phyloP scores from a whole-genome alignment of 805 yeast genomes.

The Ogataea methanolica region DNA sequence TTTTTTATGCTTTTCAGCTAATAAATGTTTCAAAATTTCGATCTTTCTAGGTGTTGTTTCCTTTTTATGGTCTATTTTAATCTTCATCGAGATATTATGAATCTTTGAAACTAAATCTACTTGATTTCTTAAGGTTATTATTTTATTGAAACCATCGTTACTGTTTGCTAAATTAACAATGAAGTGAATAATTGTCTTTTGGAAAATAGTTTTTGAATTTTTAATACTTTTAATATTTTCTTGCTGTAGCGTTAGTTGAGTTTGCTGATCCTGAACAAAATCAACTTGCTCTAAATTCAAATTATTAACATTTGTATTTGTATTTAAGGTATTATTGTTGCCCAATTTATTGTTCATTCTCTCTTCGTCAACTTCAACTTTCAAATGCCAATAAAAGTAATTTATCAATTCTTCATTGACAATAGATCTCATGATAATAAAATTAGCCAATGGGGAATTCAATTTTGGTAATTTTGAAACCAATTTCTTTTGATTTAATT shows the following conservation, averaged over 20 bases:
- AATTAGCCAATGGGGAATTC: conserved; percentile 63
- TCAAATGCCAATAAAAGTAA: conserved; percentile 86
- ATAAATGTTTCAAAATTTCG: conserved; percentile 57
- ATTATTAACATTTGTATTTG: background rate
- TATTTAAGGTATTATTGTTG: background rate
- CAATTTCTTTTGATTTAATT: conserved; percentile 6
- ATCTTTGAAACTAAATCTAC: conserved; percentile 63
- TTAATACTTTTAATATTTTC: conserved; percentile 2
- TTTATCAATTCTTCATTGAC: conserved; percentile 67
- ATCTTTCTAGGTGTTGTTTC: conserved; percentile 77
- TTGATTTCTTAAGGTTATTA: conserved; percentile 40
- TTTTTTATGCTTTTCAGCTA: conserved; percentile 47
- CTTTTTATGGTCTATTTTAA: conserved; percentile 52
- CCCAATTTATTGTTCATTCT: conserved; percentile 18
- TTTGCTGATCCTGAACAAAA: conserved; percentile 7
- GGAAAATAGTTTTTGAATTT: conserved; percentile 18
- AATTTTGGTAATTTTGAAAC: conserved; percentile 19
- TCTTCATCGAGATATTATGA: conserved; percentile 56
- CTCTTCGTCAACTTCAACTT: conserved; percentile 78
- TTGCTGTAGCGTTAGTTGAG: conserved; percentile 4
- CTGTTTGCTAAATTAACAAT: conserved; percentile 21
- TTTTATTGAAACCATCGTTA: conserved; percentile 23
- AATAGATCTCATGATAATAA: conserved; percentile 68
- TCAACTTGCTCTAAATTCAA: conserved; percentile 9
- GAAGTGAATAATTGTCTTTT: conserved; percentile 26